Conservation (phyloP, 768 basidiomycete species). For the Podaxis sp. region DNA sequence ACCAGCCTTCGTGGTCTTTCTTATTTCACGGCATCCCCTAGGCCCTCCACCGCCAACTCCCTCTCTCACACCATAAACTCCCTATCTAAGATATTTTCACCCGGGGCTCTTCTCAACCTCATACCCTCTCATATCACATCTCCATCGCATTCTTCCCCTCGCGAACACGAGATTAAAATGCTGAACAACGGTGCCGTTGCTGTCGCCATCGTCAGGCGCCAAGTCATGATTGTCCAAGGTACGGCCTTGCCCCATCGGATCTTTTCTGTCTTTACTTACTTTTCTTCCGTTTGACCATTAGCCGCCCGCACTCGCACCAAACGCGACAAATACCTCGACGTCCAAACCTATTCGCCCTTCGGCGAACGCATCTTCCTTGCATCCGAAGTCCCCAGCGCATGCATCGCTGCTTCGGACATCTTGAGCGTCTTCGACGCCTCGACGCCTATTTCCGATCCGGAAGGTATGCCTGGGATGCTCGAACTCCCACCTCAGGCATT, state of each 20-base stretch:
- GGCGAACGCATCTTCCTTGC: constrained; percentile 67
- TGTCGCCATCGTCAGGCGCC: constrained; percentile 66
- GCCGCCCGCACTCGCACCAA: constrained; percentile 56
- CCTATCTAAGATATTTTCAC: neutral
- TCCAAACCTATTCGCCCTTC: constrained; percentile 63
- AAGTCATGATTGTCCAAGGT: constrained; percentile 73
- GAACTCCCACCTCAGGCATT: constrained; percentile 63
- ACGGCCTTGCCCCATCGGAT: neutral
- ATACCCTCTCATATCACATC: neutral
- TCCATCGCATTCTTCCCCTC: neutral
- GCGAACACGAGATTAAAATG: constrained; percentile 21
- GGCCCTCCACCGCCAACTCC: neutral
- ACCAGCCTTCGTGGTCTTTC: neutral
- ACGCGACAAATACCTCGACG: constrained; percentile 62
- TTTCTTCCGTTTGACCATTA: constrained; percentile 22
- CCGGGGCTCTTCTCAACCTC: neutral
- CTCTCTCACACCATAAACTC: neutral
- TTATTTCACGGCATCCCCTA: neutral
- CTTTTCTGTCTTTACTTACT: neutral
- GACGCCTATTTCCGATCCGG: neutral
- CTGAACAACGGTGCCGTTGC: constrained; percentile 63
- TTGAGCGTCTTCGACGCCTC: constrained; percentile 53
- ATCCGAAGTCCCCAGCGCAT: constrained; percentile 56
- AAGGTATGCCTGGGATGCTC: constrained; percentile 47
- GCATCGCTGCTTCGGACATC: constrained; percentile 59